These are phyloP conservation scores for Acer campestre DNA, from an alignment of 345 rosid genomes.

Conservation along the genomic window DNA sequence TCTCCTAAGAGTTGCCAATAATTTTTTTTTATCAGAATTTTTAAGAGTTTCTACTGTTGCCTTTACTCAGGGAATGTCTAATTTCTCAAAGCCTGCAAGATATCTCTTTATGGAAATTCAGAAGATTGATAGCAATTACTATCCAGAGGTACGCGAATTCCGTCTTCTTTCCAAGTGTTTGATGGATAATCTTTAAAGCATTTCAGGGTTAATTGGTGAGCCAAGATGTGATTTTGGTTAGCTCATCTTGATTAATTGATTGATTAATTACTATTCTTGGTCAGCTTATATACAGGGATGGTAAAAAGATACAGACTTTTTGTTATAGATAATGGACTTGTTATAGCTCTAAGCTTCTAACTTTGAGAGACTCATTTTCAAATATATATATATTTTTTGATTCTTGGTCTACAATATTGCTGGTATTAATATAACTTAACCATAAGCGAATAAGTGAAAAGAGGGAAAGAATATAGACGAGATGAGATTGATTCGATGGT, in stretches of 20 bases:
- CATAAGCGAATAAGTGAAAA: not conserved
- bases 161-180: not conserved
- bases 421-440: not conserved
- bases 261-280: no score
- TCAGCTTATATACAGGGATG: not conserved
- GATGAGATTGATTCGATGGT: no score
- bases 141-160: slow-evolving; percentile 54
- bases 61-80: slow-evolving; percentile 57
- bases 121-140: slow-evolving; percentile 67
- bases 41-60: slow-evolving; percentile 20
- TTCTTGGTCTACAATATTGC: not conserved
- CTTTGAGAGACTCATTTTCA: not conserved
- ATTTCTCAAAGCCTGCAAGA: slow-evolving; percentile 69
- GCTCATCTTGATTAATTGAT: no score
- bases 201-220: no score
- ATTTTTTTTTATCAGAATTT: not conserved
- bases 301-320: not conserved
- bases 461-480: not conserved
- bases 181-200: not conserved
- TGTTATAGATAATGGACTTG: not conserved
- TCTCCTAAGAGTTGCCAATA: not conserved
- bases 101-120: slow-evolving; percentile 62
- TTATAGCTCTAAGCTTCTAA: not conserved
- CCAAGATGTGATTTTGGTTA: not conserved
- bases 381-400: no score